Percentiles rank a stretch among this genome's conserved stretches.
Conservation (phyloP, 1,284 basidiomycete species). For the Ceratobasidium sp. region DNA sequence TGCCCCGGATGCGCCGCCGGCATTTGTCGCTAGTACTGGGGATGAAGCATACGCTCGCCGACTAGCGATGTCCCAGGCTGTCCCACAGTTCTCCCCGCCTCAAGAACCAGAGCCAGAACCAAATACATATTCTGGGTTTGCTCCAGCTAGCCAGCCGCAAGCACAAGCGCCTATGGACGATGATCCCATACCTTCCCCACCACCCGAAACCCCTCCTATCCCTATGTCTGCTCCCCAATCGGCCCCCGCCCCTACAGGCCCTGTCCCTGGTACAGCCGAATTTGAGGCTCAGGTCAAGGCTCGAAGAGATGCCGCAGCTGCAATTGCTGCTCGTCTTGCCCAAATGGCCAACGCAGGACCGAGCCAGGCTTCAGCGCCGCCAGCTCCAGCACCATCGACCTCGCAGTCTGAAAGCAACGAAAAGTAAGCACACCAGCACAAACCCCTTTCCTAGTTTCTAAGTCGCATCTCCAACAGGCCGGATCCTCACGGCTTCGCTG, state of each 20-base stretch:
- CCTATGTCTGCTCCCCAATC: conserved; percentile 33
- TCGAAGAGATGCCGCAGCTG: conserved; percentile 81
- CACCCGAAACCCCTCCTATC: conserved; percentile 62
- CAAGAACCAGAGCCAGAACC: conserved; percentile 25
- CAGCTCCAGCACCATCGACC: conserved; percentile 38
- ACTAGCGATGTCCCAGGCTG: conserved; percentile 47
- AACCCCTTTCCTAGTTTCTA: not conserved
- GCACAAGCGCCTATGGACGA: not conserved
- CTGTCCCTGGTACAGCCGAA: conserved; percentile 53
- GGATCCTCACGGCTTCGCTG: conserved; percentile 79
- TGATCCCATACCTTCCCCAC: conserved; percentile 51
- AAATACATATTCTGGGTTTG: conserved; percentile 54
- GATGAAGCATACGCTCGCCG: conserved; percentile 49
- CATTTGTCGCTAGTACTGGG: conserved; percentile 36
- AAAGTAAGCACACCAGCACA: conserved; percentile 1
- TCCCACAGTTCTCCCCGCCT: conserved; percentile 28
- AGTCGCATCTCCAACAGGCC: conserved; percentile 58
- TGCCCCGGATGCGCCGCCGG: conserved; percentile 42
- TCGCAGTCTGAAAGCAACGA: conserved; percentile 29
- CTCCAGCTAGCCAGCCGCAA: conserved; percentile 58
- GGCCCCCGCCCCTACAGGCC: conserved; percentile 52
- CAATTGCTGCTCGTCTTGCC: conserved; percentile 79
- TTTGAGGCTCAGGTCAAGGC: conserved; percentile 68
- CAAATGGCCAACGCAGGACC: conserved; percentile 56
- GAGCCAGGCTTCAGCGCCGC: conserved; percentile 42